Conservation (phyloP, 2,329 filamentous ascomycete genomes). For the Venturia oleaginea region DNA sequence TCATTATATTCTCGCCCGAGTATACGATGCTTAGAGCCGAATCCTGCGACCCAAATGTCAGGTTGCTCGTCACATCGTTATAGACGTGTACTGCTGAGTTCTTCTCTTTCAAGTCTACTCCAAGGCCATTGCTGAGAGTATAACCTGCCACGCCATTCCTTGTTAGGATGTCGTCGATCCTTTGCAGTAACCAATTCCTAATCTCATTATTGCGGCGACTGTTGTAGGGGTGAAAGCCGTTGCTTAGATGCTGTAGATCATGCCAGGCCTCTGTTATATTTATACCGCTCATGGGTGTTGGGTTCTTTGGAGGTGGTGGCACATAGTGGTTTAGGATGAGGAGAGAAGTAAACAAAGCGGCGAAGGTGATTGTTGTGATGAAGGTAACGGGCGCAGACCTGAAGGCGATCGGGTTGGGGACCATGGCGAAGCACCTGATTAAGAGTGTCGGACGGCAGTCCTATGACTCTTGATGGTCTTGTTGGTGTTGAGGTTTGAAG, state of each 20-base stretch:
- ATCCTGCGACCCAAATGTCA: constrained; percentile 54
- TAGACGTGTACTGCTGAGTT: constrained; percentile 52
- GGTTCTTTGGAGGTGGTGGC: constrained; percentile 52
- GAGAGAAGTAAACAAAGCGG: constrained; percentile 64
- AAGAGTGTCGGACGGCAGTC: neutral
- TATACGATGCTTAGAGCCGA: constrained; percentile 59
- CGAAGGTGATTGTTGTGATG: constrained; percentile 66
- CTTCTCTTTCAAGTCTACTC: constrained; percentile 4
- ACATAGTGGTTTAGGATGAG: constrained; percentile 69
- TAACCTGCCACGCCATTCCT: constrained; percentile 31
- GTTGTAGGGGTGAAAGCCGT: constrained; percentile 79
- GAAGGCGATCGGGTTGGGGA: constrained; percentile 55
- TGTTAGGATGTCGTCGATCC: constrained; percentile 63
- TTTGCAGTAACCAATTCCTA: constrained; percentile 62
- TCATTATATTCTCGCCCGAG: constrained; percentile 83
- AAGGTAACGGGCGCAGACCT: constrained; percentile 72
- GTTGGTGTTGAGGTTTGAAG: neutral
- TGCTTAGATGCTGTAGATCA: constrained; percentile 68
- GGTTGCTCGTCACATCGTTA: constrained; percentile 70
- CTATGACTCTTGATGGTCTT: neutral
- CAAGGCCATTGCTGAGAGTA: neutral
- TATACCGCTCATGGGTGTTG: constrained; percentile 51
- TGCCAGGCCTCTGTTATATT: constrained; percentile 81
- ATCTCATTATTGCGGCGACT: constrained; percentile 74
- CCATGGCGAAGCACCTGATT: neutral